Conservation (phyloP, 306 rosid species). For the Lathyrus aphaca region DNA sequence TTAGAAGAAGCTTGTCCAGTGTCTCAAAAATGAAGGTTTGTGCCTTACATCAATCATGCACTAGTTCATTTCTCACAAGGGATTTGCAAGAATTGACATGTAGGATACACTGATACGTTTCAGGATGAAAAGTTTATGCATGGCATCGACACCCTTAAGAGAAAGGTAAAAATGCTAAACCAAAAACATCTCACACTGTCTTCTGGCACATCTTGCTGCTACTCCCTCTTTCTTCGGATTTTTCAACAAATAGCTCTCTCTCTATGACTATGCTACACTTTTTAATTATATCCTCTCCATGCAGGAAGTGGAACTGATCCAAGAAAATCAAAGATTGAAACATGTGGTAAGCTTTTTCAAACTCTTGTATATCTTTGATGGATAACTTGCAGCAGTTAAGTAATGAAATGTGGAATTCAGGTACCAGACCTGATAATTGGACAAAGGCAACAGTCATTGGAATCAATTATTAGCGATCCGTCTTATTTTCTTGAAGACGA, state of each 20-base stretch:
- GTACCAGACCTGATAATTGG: conserved; percentile 17
- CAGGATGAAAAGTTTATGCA: conserved; percentile 42
- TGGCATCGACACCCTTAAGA: conserved; percentile 42
- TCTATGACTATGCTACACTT: not conserved
- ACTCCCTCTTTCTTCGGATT: too few species aligned
- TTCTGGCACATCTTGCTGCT: not conserved
- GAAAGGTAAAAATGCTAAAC: conserved; percentile 40
- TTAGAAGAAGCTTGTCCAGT: conserved; percentile 35
- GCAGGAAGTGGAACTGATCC: conserved; percentile 36
- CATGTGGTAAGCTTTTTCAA: conserved; percentile 30
- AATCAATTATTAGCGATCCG: conserved; percentile 35
- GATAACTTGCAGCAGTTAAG: not conserved
- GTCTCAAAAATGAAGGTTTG: conserved; percentile 45
- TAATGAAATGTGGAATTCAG: conserved; percentile 20
- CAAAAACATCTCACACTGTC: not conserved
- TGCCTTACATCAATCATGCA: not conserved
- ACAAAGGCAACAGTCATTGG: conserved; percentile 41
- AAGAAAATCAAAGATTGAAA: conserved; percentile 40
- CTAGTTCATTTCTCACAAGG: conserved; percentile 4
- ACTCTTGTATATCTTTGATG: not conserved
- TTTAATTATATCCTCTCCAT: conserved; percentile 3
- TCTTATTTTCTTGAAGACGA: conserved; percentile 39
- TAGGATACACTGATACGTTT: not conserved
- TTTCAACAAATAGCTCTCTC: not conserved
- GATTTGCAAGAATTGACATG: not conserved